Base-by-base conservation (phyloP, 2,329 filamentous ascomycete species). In the Simplicillium aogashimaense region DNA sequence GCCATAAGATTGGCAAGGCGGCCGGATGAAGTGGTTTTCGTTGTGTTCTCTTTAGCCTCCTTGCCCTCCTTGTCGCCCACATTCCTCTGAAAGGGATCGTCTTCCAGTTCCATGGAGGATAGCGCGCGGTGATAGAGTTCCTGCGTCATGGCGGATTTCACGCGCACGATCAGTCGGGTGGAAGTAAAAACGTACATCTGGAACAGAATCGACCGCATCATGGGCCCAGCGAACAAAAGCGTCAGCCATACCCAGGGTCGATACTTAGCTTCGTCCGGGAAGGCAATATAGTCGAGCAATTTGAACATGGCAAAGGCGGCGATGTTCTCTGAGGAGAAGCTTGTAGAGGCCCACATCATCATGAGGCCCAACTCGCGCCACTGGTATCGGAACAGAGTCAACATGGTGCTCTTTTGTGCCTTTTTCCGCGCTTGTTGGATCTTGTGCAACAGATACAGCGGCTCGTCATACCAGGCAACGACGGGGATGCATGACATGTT, bases 161-260 rank as follows among this genome's bases (percentile, higher is more conserved):
- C 56, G 18, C 74, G 69, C 29, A 77, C 71, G 29, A 76, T 56
- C 34, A 77, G 54, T n/a, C 72, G 63, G 3, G 74, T 77, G 7
- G 71, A 72, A 2, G 60, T 70, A 47, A 77, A 78, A 29, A 77
- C 63, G 50, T 78, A 78, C 47, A 72, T 71, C 50, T 78, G 72
- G 45, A 69, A 74, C 40, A 63, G 53, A 34, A 76, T 47, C 3
- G 74, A 72, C 12, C 69, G 66, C 3, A 57, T 50, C 32, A 62
- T 25, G 1, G 71, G 72, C 0, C 74, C 74, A 30, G 65, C 40
- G 42, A 76, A 76, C 43, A 77, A 60, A 29, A 77, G 60, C 3
- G 67, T 45, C 8, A 78, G 55, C 74, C 74, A 78, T 35, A 74
- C 48, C 58, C 65, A 69, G 2, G 73, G 71, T 18, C 63, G 62